Conservation (phyloP, 371 early-diverging fungal genomes). For the Synchytrium microbalum region DNA sequence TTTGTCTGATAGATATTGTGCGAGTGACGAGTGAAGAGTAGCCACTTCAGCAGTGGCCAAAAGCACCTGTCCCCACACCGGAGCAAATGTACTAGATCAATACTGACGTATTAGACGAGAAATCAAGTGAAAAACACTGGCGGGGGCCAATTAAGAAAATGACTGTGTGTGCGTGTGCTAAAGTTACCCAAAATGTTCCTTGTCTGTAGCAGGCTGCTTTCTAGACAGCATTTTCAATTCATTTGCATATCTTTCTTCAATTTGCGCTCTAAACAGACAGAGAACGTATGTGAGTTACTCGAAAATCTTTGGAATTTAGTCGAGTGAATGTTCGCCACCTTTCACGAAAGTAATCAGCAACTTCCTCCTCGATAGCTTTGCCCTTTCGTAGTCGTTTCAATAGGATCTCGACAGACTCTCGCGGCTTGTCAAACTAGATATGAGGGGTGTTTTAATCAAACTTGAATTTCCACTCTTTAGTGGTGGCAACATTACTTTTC, state of each 20-base stretch:
- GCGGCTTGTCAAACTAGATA: constrained; percentile 23
- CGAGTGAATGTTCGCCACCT: constrained; percentile 15
- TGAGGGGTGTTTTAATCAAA: no score
- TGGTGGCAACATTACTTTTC: neutral
- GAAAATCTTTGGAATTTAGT: no score
- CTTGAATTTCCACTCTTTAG: neutral
- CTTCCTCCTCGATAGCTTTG: constrained; percentile 22
- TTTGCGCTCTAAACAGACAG: constrained; percentile 14
- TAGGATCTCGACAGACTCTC: constrained; percentile 23
- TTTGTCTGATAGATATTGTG: constrained; percentile 16
- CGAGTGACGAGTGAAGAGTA: constrained; percentile 17
- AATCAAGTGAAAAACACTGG: no score
- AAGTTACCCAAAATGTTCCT: constrained; percentile 24
- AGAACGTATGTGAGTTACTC: no score
- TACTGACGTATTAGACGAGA: no score
- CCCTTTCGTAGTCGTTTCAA: constrained; percentile 21
- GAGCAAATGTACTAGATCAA: constrained; percentile 18
- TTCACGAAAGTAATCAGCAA: constrained; percentile 28
- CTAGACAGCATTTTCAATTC: constrained; percentile 23
- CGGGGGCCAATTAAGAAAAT: no score
- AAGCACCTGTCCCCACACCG: constrained; percentile 26
- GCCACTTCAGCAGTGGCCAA: constrained; percentile 14
- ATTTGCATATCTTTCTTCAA: constrained; percentile 29
- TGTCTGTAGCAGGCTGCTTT: constrained; percentile 14
- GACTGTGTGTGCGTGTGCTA: no score